A percentile compares a stretch with the other conserved stretches of the same genome.
phyloP scores from a whole-genome alignment of 176 grass and related monocot genomes.

The Oryza longistaminata region DNA sequence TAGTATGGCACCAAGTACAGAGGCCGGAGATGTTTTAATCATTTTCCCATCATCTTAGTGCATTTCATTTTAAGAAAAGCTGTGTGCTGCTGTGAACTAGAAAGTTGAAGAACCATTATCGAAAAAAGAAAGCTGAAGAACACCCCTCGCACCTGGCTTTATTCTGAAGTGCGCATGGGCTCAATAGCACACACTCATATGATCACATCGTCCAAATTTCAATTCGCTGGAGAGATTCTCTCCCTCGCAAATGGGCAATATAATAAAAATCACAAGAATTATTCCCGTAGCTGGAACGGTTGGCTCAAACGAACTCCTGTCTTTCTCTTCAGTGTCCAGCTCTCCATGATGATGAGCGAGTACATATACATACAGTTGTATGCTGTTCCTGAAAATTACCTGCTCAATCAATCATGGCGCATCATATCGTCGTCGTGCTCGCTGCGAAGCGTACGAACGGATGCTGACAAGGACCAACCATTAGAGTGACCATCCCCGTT shows the following conservation, averaged over 20 bases:
- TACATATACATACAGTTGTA: not conserved
- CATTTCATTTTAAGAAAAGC: too few species aligned
- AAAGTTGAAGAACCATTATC: not conserved
- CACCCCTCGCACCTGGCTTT: slow-evolving; percentile 2
- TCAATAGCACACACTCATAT: not conserved
- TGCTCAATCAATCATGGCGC: not conserved
- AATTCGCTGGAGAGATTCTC: slow-evolving; percentile 15
- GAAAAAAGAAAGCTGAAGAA: too few species aligned
- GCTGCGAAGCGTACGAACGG: not conserved
- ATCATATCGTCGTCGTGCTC: not conserved
- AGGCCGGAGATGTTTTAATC: too few species aligned
- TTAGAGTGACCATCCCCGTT: not conserved
- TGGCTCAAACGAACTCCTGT: not conserved
- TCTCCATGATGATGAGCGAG: not conserved
- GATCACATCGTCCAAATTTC: not conserved
- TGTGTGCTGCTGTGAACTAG: not conserved
- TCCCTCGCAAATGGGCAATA: not conserved
- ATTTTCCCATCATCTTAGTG: too few species aligned
- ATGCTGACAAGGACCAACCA: not conserved
- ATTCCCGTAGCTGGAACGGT: not conserved
- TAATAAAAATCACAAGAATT: not conserved
- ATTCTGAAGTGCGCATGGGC: not conserved
- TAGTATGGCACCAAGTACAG: too few species aligned
- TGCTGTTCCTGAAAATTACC: not conserved
- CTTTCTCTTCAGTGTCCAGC: not conserved